A percentile compares a stretch with the other conserved stretches of the same genome.
phyloP scores from a whole-genome alignment of 345 rosid genomes.

The Clarkia xantiana region DNA sequence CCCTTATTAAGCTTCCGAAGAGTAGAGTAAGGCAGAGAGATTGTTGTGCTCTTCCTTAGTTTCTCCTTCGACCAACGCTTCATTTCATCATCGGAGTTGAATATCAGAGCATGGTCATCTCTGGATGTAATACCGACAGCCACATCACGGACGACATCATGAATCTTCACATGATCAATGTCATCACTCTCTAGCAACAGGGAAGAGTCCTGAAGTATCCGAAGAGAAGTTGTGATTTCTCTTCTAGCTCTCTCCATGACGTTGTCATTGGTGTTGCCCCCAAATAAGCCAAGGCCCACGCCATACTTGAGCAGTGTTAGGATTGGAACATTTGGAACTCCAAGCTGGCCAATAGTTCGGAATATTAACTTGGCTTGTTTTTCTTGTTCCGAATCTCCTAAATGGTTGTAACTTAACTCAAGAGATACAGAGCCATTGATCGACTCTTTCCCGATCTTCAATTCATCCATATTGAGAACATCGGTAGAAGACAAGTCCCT shows the following conservation, averaged over 20 bases:
- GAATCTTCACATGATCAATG: background rate
- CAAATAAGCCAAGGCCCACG: background rate
- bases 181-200: background rate
- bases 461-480: background rate
- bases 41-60: background rate
- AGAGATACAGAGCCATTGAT: background rate
- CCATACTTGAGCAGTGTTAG: background rate
- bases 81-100: background rate
- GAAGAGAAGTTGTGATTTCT: background rate
- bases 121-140: background rate
- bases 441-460: background rate
- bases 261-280: background rate
- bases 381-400: too few species aligned
- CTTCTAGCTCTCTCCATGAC: background rate
- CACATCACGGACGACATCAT: background rate
- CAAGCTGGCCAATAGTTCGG: background rate
- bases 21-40: background rate
- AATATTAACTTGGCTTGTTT: background rate
- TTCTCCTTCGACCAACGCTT: background rate
- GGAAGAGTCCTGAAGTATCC: background rate
- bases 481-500: too few species aligned
- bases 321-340: background rate
- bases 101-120: background rate
- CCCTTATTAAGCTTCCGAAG: background rate
- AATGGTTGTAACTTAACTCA: background rate